Conservation (phyloP, 192 early-diverging fungal species). For the Coemansia sp. region DNA sequence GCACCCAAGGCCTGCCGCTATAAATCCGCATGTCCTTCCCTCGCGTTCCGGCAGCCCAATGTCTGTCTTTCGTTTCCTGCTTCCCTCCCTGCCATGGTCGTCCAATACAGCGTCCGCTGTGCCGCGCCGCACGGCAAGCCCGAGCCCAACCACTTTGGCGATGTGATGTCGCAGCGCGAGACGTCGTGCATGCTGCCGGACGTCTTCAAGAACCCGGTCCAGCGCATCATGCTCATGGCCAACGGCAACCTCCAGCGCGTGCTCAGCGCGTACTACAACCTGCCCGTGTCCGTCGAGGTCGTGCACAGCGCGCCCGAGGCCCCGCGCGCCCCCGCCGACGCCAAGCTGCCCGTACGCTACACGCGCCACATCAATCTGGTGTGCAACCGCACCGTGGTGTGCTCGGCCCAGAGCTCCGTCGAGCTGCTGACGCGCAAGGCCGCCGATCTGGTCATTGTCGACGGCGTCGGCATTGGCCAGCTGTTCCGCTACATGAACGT, state of each 20-base stretch:
- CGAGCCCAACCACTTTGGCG: slow-evolving; percentile 51
- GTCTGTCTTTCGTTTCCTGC: not conserved
- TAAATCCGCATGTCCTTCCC: not conserved
- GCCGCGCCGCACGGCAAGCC: slow-evolving; percentile 17
- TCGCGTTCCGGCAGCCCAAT: not conserved
- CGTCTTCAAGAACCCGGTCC: slow-evolving; percentile 40
- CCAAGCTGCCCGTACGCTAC: slow-evolving; percentile 36
- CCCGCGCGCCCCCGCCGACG: slow-evolving; percentile 1
- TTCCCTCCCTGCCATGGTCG: slow-evolving; percentile 20
- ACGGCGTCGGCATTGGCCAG: slow-evolving; percentile 54
- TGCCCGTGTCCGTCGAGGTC: slow-evolving; percentile 46
- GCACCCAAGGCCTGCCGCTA: not conserved
- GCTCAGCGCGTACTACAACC: slow-evolving; percentile 53
- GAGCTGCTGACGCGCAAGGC: slow-evolving; percentile 40
- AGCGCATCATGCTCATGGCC: slow-evolving; percentile 53
- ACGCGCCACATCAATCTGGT: slow-evolving; percentile 45
- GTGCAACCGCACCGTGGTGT: slow-evolving; percentile 43
- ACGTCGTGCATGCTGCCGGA: slow-evolving; percentile 50
- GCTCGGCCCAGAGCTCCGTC: slow-evolving; percentile 41
- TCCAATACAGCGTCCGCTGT: slow-evolving; percentile 33
- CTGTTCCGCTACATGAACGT: slow-evolving; percentile 52
- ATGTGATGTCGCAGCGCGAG: slow-evolving; percentile 51
- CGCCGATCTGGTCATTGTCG: slow-evolving; percentile 36
- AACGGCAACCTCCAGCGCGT: slow-evolving; percentile 54
- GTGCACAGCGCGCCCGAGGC: slow-evolving; percentile 36